Base-by-base conservation (phyloP, 805 yeast genomes). In the Schizosaccharomyces cryophilus region DNA sequence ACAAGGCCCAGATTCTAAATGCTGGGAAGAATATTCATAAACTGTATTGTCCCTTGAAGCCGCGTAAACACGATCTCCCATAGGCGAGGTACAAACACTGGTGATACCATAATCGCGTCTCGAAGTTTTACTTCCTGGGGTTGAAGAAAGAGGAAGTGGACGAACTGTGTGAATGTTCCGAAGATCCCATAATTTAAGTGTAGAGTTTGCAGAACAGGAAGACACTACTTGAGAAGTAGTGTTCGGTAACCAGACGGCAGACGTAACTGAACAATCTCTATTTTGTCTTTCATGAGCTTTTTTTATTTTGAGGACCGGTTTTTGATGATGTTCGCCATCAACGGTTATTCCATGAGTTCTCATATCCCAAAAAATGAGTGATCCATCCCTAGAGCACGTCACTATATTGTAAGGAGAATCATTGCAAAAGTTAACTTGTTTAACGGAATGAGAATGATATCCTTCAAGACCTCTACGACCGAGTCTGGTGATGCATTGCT, bases 321-420 rank as follows among this genome's bases (percentile, higher is more conserved):
- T 56, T 11, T 56, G 60, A 35, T 19, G 19, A 35, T 35, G 47
- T 19, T 35, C 47, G 4, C 60, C 60, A 40, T 40, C 60, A 40
- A 35, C 35, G 13, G 47, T 56, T 26, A 40, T 40, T 15, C 47
- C 60, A 11, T 35, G 42, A 21, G 54, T 42, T n/a, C 61, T 55
- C 54, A 59, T 40, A 59, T 59, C 61, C 61, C 61, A 59, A 42
- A 59, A 30, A 17, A 42, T 40, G 26, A 59, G 40, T 11, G 38
- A 29, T 9, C 61, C 61, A 59, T 42, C 61, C 26, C 61, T 19
- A 24, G 54, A 59, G n/a, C 61, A 59, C 15, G 54, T 59, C 7
- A 40, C 26, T 26, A 56, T 13, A 19, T 35, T 35, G 21, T 35
- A 35, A 56, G 60, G 60, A 13, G 42, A 35, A 35, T 35, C 19